phyloP scores from a whole-genome alignment of 441 rosid species.

The Bruguiera hainesii region DNA sequence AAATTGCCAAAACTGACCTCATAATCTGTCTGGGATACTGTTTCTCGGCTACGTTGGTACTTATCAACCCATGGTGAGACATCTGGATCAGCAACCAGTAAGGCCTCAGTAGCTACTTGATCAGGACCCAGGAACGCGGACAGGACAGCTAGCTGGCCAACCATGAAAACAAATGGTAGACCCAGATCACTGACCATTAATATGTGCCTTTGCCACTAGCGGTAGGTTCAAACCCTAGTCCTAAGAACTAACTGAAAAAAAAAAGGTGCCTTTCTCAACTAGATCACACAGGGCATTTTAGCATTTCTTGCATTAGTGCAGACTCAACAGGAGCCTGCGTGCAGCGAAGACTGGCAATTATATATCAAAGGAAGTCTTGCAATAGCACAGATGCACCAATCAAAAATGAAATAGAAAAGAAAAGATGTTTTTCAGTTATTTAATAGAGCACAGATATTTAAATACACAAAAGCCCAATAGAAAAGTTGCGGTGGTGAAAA shows the following conservation, averaged over 20 bases:
- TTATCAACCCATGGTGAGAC: slow-evolving; percentile 82
- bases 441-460: neutral
- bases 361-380: too few species aligned
- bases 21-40: slow-evolving; percentile 86
- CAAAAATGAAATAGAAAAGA: too few species aligned
- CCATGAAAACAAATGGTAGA: slow-evolving; percentile 12
- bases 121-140: slow-evolving; percentile 95
- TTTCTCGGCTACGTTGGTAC: slow-evolving; percentile 91
- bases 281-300: too few species aligned
- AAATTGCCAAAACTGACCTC: slow-evolving; percentile 45
- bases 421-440: too few species aligned
- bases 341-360: too few species aligned
- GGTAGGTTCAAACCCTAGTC: too few species aligned
- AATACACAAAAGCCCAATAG: neutral
- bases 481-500: neutral
- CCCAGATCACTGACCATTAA: slow-evolving; percentile 6
- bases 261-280: too few species aligned
- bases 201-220: neutral
- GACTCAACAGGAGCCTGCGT: too few species aligned
- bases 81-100: slow-evolving; percentile 58
- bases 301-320: too few species aligned
- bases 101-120: slow-evolving; percentile 71
- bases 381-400: too few species aligned
- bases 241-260: too few species aligned
- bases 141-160: slow-evolving; percentile 77